Conservation (phyloP, 495 filamentous ascomycete genomes). For the Penicillium atrosanguineum region DNA sequence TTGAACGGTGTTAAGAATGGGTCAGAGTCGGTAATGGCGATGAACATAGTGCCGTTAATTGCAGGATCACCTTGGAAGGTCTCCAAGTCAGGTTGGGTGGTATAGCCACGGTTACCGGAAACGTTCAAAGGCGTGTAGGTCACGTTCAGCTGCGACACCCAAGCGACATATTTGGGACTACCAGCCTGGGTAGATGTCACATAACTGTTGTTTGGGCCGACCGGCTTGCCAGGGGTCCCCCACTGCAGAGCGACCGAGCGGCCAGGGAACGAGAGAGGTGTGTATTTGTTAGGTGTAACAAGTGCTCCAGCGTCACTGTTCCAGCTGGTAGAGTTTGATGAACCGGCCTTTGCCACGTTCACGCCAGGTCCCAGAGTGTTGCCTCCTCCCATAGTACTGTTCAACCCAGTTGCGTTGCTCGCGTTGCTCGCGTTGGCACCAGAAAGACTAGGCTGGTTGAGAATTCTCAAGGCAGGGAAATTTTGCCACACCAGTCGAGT, state of each 20-base stretch:
- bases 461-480: slow-evolving; percentile 70
- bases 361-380: slow-evolving; percentile 31
- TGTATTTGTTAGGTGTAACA: slow-evolving; percentile 63
- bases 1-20: slow-evolving; percentile 75
- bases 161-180: slow-evolving; percentile 64
- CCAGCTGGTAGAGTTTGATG: slow-evolving; percentile 27
- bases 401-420: slow-evolving; percentile 54
- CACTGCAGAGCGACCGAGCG: slow-evolving; percentile 68
- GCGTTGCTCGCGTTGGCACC: slow-evolving; percentile 46
- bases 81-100: slow-evolving; percentile 63
- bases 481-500: slow-evolving; percentile 86
- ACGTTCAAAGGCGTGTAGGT: slow-evolving; percentile 71
- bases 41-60: slow-evolving; percentile 77
- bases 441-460: slow-evolving; percentile 75
- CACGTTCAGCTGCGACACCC: slow-evolving; percentile 81
- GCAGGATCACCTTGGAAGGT: slow-evolving; percentile 65
- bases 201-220: slow-evolving; percentile 83
- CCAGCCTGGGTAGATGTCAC: slow-evolving; percentile 61
- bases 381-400: slow-evolving; percentile 24
- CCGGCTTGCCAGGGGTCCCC: slow-evolving; percentile 64
- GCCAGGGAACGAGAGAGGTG: slow-evolving; percentile 73
- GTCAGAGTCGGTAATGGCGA: slow-evolving; percentile 71
- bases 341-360: slow-evolving; percentile 30
- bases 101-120: slow-evolving; percentile 53
- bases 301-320: slow-evolving; percentile 45